Evolutionary conservation across 768 basidiomycete genomes (phyloP).

Genomic region (Boletus rubropictus): DNA sequence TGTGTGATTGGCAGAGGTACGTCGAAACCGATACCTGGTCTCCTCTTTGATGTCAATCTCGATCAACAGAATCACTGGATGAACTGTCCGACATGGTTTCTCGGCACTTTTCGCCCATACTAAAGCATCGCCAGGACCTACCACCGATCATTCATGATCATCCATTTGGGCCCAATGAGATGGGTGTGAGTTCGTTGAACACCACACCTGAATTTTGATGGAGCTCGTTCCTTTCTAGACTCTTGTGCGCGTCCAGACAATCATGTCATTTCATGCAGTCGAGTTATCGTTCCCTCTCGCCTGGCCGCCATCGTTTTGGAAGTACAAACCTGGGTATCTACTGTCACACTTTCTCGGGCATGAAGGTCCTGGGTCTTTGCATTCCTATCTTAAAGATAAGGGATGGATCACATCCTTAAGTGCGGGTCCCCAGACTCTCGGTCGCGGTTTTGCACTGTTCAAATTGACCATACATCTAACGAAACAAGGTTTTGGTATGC

Average conservation of each 20-base stretch:
- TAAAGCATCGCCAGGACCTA: slow-evolving; percentile 55
- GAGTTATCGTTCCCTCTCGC: slow-evolving; percentile 79
- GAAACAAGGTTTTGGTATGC: slow-evolving; percentile 76
- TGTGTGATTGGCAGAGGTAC: slow-evolving; percentile 77
- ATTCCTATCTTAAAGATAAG: slow-evolving; percentile 83
- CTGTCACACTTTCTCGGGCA: slow-evolving; percentile 83
- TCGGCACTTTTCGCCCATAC: slow-evolving; percentile 65
- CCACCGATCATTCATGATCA: slow-evolving; percentile 63
- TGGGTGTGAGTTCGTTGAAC: slow-evolving; percentile 49
- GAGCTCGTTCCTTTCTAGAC: slow-evolving; percentile 41
- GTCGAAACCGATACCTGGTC: neutral
- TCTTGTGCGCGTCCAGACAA: slow-evolving; percentile 79
- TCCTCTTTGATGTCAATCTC: neutral
- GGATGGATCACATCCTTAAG: slow-evolving; percentile 80
- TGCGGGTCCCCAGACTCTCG: slow-evolving; percentile 64
- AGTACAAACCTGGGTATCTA: slow-evolving; percentile 71
- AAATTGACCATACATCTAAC: slow-evolving; percentile 80
- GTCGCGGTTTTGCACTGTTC: slow-evolving; percentile 84
- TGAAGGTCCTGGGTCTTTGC: slow-evolving; percentile 87
- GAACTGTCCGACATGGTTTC: slow-evolving; percentile 59
- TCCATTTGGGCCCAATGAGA: slow-evolving; percentile 67
- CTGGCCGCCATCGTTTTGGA: slow-evolving; percentile 68
- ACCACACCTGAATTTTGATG: slow-evolving; percentile 5
- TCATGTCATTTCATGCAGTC: slow-evolving; percentile 79
- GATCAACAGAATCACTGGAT: slow-evolving; percentile 61